phyloP scores from a whole-genome alignment of 148 eudicot species.

The Tetragonia tetragonoides region DNA sequence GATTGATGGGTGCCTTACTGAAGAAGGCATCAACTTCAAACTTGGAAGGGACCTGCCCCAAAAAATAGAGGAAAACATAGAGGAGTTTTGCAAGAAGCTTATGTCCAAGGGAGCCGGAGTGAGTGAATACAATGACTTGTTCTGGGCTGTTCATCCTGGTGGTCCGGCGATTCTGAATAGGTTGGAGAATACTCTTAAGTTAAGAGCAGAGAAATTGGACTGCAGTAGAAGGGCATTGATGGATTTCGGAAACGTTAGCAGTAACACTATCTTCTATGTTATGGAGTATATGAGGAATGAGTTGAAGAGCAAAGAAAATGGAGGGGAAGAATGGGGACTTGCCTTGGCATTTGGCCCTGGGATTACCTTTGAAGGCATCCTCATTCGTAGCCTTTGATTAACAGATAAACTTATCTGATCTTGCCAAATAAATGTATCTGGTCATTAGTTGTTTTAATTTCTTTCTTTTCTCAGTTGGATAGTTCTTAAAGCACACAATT shows the following conservation, averaged over 20 bases:
- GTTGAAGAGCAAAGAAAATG: constrained; percentile 31
- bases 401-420: neutral
- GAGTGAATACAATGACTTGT: constrained; percentile 50
- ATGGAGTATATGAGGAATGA: constrained; percentile 69
- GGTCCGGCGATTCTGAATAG: constrained; percentile 74
- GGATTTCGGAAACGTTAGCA: constrained; percentile 82
- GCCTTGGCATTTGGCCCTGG: constrained; percentile 87
- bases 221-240: constrained; percentile 71
- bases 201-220: constrained; percentile 43
- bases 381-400: constrained; percentile 55
- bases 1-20: constrained; percentile 54
- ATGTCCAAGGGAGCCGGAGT: constrained; percentile 37
- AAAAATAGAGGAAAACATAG: constrained; percentile 69
- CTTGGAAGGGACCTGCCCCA: constrained; percentile 66
- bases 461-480: neutral
- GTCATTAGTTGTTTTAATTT: constrained; percentile 1
- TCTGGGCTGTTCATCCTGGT: constrained; percentile 82
- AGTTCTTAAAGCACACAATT: neutral
- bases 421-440: constrained; percentile 8
- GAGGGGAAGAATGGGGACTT: constrained; percentile 74
- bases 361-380: constrained; percentile 78
- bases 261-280: constrained; percentile 72
- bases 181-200: constrained; percentile 40
- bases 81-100: constrained; percentile 62
- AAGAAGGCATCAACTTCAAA: constrained; percentile 72